Conservation (phyloP, 768 basidiomycete species). For the Amanita phalloides region DNA sequence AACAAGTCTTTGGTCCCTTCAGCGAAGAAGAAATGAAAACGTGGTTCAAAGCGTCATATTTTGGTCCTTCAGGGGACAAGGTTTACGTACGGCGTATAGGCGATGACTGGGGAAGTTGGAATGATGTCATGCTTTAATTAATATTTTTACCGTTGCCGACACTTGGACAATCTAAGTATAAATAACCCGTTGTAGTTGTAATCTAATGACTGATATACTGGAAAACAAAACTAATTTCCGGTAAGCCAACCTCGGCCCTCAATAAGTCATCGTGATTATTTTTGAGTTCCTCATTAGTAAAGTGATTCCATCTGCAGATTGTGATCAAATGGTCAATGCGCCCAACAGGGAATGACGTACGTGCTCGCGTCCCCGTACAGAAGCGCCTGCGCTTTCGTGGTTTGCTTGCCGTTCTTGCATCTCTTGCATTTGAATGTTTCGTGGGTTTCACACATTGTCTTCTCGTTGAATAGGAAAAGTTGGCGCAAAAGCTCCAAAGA, state of each 20-base stretch:
- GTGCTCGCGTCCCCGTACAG: conserved; percentile 97
- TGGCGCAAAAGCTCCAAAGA: conserved; percentile 81
- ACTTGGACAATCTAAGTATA: conserved; percentile 5
- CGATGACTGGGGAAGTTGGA: conserved; percentile 70
- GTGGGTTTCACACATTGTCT: conserved; percentile 86
- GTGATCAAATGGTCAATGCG: not conserved
- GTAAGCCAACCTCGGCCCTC: conserved; percentile 74
- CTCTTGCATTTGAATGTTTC: conserved; percentile 97
- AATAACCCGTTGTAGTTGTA: conserved; percentile 7
- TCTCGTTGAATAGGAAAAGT: conserved; percentile 84
- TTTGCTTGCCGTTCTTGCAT: conserved; percentile 79
- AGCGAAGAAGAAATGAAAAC: conserved; percentile 66
- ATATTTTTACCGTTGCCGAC: conserved; percentile 8
- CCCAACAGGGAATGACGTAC: conserved; percentile 37
- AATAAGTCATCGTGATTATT: conserved; percentile 94
- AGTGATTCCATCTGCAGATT: conserved; percentile 85
- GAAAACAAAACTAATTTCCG: conserved; percentile 90
- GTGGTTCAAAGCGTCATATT: conserved; percentile 77
- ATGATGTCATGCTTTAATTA: conserved; percentile 40
- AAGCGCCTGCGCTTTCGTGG: conserved; percentile 72
- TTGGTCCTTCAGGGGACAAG: conserved; percentile 69
- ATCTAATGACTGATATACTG: conserved; percentile 78
- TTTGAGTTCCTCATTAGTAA: conserved; percentile 77
- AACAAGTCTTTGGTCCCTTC: conserved; percentile 70
- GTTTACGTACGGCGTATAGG: conserved; percentile 60